A percentile compares a stretch with the other conserved stretches of the same genome.
These are phyloP conservation scores for Solanum medicagineum DNA, from an alignment of 257 asterid genomes.

Conservation along the genomic window DNA sequence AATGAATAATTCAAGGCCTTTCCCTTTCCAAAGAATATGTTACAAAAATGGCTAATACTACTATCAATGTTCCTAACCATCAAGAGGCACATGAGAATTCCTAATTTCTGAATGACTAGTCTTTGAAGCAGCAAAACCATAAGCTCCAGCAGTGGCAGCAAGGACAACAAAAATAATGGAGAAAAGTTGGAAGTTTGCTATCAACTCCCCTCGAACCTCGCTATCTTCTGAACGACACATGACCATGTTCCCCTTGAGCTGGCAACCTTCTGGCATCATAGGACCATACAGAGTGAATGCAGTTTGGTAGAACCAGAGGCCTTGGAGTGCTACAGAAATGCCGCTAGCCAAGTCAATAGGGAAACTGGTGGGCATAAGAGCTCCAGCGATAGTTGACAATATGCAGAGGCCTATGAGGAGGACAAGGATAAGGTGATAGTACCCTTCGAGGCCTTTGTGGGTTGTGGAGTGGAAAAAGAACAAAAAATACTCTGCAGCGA, in stretches of 20 bases:
- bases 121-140: constrained; percentile 32
- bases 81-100: constrained; percentile 10
- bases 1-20: background rate
- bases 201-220: constrained; percentile 55
- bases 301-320: constrained; percentile 98
- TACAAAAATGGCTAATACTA: background rate
- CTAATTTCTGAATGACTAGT: constrained; percentile 5
- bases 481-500: constrained; percentile 73
- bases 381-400: constrained; percentile 49
- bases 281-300: constrained; percentile 92
- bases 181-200: constrained; percentile 75
- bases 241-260: constrained; percentile 36
- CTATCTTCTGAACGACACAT: constrained; percentile 42
- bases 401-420: constrained; percentile 77
- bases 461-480: constrained; percentile 93
- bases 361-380: constrained; percentile 76
- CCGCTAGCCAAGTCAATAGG: constrained; percentile 64
- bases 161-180: constrained; percentile 45
- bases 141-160: constrained; percentile 37
- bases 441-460: constrained; percentile 93
- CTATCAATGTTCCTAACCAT: constrained; percentile 9
- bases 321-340: constrained; percentile 74
- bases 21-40: background rate
- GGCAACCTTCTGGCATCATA: constrained; percentile 87
- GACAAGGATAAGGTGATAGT: constrained; percentile 84